Conservation (phyloP, 148 eudicot species). For the Nyssa sinensis region DNA sequence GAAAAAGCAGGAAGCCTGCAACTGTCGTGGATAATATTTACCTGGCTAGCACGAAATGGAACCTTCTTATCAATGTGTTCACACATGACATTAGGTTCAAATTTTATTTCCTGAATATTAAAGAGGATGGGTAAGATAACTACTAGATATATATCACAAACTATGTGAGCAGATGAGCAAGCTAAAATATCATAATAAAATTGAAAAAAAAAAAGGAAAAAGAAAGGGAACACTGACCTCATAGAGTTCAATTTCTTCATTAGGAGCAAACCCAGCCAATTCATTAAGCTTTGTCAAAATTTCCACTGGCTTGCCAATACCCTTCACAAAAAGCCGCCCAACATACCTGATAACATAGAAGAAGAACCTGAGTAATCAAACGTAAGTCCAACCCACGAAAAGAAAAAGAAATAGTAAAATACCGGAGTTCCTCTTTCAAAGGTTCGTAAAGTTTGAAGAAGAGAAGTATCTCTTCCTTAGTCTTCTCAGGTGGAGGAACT, state of each 20-base stretch:
- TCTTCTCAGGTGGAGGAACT: constrained; percentile 66
- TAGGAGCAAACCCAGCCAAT: constrained; percentile 82
- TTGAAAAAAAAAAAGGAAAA: no score
- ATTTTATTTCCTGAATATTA: constrained; percentile 76
- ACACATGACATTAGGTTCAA: constrained; percentile 92
- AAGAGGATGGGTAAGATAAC: not conserved
- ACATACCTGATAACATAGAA: constrained; percentile 52
- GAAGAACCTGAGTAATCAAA: not conserved
- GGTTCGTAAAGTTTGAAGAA: constrained; percentile 96
- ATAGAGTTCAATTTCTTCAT: constrained; percentile 80
- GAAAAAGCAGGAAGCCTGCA: not conserved
- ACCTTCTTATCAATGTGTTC: constrained; percentile 67
- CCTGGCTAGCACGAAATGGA: constrained; percentile 75
- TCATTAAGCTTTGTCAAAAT: constrained; percentile 70
- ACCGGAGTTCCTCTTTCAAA: constrained; percentile 86
- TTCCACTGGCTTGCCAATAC: constrained; percentile 63
- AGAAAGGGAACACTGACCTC: constrained; percentile 55
- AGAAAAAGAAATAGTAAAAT: constrained; percentile 7
- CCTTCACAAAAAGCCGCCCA: constrained; percentile 79
- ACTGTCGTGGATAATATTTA: constrained; percentile 11
- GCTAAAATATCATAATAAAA: not conserved
- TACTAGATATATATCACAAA: not conserved
- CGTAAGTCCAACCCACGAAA: not conserved
- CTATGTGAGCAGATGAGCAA: not conserved
- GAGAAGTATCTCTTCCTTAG: constrained; percentile 84